These are phyloP conservation scores for Trichophyton mentagrophytes DNA, from an alignment of 2,329 filamentous ascomycete species.

Conservation along the genomic window DNA sequence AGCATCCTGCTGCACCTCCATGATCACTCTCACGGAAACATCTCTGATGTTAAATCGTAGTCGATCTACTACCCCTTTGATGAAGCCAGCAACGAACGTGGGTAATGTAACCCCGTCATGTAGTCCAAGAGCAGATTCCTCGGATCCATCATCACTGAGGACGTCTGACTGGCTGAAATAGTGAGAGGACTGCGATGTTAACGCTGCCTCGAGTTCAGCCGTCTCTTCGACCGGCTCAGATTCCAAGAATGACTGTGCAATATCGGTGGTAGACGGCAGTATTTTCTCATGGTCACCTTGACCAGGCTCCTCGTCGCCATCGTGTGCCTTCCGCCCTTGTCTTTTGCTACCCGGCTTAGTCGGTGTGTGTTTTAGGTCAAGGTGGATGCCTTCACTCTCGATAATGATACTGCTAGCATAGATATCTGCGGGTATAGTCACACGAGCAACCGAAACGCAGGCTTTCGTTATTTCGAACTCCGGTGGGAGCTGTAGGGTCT, in stretches of 20 bases:
- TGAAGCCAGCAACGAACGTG: conserved; percentile 45
- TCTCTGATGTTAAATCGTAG: conserved; percentile 42
- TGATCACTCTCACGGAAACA: conserved; percentile 41
- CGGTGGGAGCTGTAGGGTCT: conserved; percentile 59
- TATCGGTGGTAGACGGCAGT: conserved; percentile 45
- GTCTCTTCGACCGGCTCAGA: conserved; percentile 46
- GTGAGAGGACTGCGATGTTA: conserved; percentile 41
- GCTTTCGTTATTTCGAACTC: conserved; percentile 61
- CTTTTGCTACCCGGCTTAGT: conserved; percentile 13
- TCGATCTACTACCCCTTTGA: conserved; percentile 47
- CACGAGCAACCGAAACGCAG: conserved; percentile 58
- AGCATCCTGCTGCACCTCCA: conserved; percentile 33
- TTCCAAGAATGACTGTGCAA: conserved; percentile 49
- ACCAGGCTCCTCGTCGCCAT: conserved; percentile 18
- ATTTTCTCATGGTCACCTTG: conserved; percentile 8
- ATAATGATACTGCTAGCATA: conserved; percentile 71
- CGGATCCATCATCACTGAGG: conserved; percentile 36
- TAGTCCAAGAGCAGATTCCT: conserved; percentile 40
- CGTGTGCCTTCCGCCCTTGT: conserved; percentile 12
- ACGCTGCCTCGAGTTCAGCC: conserved; percentile 44
- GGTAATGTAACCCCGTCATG: conserved; percentile 44
- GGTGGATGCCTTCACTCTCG: conserved; percentile 68
- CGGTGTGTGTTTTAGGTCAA: conserved; percentile 48
- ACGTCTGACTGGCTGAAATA: conserved; percentile 38
- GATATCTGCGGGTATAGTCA: conserved; percentile 79